These are phyloP conservation scores for Stygiomarasmius scandens DNA, from an alignment of 1,284 basidiomycete genomes.

Conservation along the genomic window DNA sequence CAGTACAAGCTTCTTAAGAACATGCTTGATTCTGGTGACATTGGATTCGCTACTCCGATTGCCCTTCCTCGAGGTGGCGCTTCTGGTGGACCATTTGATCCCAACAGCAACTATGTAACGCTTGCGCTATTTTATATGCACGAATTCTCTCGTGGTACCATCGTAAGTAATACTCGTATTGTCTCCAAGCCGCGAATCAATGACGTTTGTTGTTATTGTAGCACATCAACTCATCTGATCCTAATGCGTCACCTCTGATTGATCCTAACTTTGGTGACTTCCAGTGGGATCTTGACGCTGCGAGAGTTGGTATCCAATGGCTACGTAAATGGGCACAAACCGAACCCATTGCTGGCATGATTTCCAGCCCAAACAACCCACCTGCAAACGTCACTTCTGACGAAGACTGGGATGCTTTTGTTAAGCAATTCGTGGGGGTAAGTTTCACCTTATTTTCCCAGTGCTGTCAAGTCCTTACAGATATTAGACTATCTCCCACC, in stretches of 20 bases:
- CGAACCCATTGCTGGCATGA: neutral
- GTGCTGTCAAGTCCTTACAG: no score
- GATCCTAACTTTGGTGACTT: neutral
- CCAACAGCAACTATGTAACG: neutral
- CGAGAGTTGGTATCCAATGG: neutral
- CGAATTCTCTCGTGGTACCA: neutral
- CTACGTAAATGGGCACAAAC: neutral
- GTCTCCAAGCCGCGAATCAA: neutral
- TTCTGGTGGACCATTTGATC: neutral
- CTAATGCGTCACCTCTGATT: neutral
- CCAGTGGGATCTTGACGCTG: neutral
- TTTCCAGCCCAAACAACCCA: neutral
- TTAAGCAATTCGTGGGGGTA: neutral
- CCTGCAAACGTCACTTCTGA: neutral
- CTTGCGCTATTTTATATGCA: neutral
- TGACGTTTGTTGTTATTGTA: neutral
- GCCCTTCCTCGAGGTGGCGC: neutral
- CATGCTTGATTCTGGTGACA: neutral
- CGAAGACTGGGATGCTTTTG: neutral
- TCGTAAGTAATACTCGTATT: neutral
- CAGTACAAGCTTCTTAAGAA: neutral
- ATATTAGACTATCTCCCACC: neutral
- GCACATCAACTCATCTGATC: constrained; percentile 1
- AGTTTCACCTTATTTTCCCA: neutral
- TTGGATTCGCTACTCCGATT: neutral